These are phyloP conservation scores for Umbelopsis ramanniana DNA, from an alignment of 192 early-diverging fungal genomes.

Conservation along the genomic window DNA sequence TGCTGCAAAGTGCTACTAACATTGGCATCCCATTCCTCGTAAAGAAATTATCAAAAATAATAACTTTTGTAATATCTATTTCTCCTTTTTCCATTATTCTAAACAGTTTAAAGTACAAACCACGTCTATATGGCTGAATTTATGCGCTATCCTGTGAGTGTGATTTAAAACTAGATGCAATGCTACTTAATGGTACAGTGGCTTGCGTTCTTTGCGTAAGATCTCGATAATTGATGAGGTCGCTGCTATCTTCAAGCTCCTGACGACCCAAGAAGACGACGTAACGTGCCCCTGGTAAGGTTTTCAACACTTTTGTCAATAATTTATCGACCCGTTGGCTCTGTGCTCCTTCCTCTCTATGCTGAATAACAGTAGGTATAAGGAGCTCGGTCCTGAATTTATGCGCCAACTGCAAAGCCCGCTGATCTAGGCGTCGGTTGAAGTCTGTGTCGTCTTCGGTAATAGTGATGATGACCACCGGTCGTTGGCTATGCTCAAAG, in stretches of 20 bases:
- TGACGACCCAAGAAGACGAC: conserved; percentile 5
- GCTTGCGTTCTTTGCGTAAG: not conserved
- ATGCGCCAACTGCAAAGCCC: not conserved
- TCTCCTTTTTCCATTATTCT: not conserved
- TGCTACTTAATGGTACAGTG: not conserved
- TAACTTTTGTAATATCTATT: not conserved
- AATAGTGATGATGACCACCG: conserved; percentile 8
- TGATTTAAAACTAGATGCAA: not conserved
- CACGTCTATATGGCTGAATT: not conserved
- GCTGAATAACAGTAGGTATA: conserved; percentile 19
- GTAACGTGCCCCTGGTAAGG: conserved; percentile 6
- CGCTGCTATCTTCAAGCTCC: not conserved
- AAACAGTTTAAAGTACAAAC: not conserved
- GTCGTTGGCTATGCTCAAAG: not conserved
- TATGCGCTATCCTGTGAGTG: not conserved
- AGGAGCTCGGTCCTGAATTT: not conserved
- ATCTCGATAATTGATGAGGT: conserved; percentile 11
- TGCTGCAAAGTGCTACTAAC: conserved; percentile 12
- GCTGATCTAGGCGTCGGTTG: not conserved
- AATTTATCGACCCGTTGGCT: conserved; percentile 11
- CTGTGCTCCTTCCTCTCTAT: not conserved
- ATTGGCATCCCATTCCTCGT: not conserved
- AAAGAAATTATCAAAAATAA: not conserved
- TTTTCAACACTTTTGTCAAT: not conserved
- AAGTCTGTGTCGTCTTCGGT: not conserved